Base-by-base conservation (phyloP, 805 yeast species). In the Cyberlindnera amylophila region DNA sequence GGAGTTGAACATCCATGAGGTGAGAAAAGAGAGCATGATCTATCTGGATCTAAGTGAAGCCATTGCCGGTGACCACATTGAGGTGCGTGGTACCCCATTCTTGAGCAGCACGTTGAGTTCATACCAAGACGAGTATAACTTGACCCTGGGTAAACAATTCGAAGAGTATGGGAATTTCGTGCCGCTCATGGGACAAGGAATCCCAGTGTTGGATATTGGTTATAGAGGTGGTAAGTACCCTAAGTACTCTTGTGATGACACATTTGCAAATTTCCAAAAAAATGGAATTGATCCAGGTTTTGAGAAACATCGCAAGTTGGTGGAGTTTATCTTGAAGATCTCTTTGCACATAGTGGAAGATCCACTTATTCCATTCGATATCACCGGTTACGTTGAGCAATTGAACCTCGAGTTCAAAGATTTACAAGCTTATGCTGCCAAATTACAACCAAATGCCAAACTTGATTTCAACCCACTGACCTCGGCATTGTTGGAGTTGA, bases 11-110 rank as follows among this genome's bases (percentile, higher is more conserved):
- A 59, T 66, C n/a, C 72, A 74, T 18, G 72, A 70, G 31, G 64
- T 88, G 21, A 66, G 70, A 40, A 71, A 75, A 36, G 82, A 82
- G 49, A 82, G 84, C 0, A 80, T 76, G 53, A 71, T 86, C 0
- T 83, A 85, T 51, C 72, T 90, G 44, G 96, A 90, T 55, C 67
- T 90, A 27, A 76, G 81, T 45, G 88, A 81, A 60, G 74, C 78
- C 1, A 72, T 82, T 15, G 65, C 79, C 2, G 74, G 74, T 2
- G 71, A 74, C 34, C 58, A 67, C 0, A 58, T 90, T 28, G 69
- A 72, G 34, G 68, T 85, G 4, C 71, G 72, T 50, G 53, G 50
- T 56, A 58, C n/a, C 51, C 59, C 38, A 50, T 58, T 38, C 34
- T 56, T 16, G 29, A 19, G 26, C 53, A 58, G 36, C 4, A 34